These are phyloP conservation scores for Falciphora oryzae DNA, from an alignment of 2,329 filamentous ascomycete genomes.

Conservation along the genomic window DNA sequence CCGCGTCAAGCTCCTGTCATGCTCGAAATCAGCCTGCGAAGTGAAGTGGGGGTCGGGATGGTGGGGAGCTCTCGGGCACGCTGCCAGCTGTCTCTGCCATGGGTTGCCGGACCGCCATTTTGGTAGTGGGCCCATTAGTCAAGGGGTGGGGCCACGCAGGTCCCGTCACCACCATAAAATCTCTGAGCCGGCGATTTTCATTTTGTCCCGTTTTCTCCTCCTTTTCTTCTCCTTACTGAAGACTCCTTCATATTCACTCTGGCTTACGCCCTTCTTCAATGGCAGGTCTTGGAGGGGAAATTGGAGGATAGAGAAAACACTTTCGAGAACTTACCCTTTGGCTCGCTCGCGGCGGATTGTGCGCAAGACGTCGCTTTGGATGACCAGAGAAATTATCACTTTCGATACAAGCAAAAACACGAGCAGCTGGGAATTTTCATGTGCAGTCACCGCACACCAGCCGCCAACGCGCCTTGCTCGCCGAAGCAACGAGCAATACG, in stretches of 20 bases:
- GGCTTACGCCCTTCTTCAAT: conserved; percentile 47
- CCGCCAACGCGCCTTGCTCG: neutral
- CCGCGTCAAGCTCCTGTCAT: neutral
- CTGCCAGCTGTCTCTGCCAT: too few relatives aligned
- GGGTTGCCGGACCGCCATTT: too few relatives aligned
- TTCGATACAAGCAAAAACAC: conserved; percentile 26
- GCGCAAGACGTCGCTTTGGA: conserved; percentile 21
- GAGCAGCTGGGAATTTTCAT: neutral
- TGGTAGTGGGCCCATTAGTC: neutral
- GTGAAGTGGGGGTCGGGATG: too few relatives aligned
- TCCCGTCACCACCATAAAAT: neutral
- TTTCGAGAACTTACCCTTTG: conserved; percentile 55
- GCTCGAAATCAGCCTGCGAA: too few relatives aligned
- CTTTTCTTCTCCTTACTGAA: conserved; percentile 35
- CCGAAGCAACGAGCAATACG: neutral
- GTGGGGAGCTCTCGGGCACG: too few relatives aligned
- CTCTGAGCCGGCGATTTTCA: neutral
- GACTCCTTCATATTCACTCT: conserved; percentile 63
- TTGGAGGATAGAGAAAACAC: conserved; percentile 54
- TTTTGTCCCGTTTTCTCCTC: conserved; percentile 11
- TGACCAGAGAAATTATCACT: conserved; percentile 28
- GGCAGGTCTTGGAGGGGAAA: conserved; percentile 63
- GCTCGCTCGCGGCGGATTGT: conserved; percentile 27
- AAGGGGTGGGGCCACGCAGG: neutral
- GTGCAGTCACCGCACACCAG: too few relatives aligned